Conservation (phyloP, 140 eudicot genomes). For the Erigeron philadelphicus region DNA sequence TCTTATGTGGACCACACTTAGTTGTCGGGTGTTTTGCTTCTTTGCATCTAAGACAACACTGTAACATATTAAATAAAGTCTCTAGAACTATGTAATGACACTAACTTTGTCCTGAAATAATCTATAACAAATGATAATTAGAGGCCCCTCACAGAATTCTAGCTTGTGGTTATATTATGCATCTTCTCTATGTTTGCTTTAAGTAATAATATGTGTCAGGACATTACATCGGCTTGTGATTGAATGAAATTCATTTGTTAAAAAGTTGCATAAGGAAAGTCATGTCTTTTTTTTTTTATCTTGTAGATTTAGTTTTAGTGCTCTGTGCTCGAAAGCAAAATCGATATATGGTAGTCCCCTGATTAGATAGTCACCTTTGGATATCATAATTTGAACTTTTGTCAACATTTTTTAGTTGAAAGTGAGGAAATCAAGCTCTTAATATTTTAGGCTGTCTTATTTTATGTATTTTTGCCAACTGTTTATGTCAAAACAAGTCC, state of each 20-base stretch:
- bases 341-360: not conserved
- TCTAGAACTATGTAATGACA: conserved; percentile 5
- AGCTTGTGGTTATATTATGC: not conserved
- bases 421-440: not conserved
- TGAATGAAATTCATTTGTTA: not conserved
- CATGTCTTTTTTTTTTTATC: not conserved
- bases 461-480: too few species aligned
- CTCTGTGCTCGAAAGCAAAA: conserved; percentile 2
- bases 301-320: not conserved
- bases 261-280: not conserved
- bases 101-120: not conserved
- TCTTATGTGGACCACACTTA: not conserved
- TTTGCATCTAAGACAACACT: not conserved
- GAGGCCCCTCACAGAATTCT: not conserved
- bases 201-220: not conserved
- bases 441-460: not conserved
- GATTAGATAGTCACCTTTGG: not conserved
- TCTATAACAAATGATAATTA: not conserved
- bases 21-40: not conserved
- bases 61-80: not conserved
- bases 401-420: not conserved
- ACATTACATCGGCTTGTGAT: not conserved
- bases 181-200: conserved; percentile 6
- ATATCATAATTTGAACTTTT: not conserved
- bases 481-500: not conserved